A percentile compares a stretch with the other conserved stretches of the same genome.
Conservation (phyloP, 2,329 filamentous ascomycete species). For the Ceratocystis lukuohia region DNA sequence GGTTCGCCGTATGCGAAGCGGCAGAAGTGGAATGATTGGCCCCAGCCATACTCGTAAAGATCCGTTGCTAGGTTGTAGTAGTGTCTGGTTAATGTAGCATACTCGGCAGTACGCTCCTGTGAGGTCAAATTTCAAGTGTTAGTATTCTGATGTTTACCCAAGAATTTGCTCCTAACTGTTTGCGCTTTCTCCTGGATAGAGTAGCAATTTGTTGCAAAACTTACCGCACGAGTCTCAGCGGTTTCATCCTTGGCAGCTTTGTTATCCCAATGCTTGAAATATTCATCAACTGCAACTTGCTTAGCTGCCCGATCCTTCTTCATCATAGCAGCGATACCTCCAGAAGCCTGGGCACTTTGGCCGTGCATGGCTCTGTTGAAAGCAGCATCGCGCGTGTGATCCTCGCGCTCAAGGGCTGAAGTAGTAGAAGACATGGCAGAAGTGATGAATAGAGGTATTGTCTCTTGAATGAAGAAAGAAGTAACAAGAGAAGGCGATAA, state of each 20-base stretch:
- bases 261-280: slow-evolving; percentile 95
- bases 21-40: slow-evolving; percentile 93
- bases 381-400: slow-evolving; percentile 72
- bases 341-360: slow-evolving; percentile 51
- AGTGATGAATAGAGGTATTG: slow-evolving; percentile 8
- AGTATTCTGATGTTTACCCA: background rate
- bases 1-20: slow-evolving; percentile 76
- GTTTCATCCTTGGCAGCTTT: slow-evolving; percentile 70
- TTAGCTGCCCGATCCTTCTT: slow-evolving; percentile 68
- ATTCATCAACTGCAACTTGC: slow-evolving; percentile 72
- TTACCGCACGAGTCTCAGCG: slow-evolving; percentile 62
- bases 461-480: slow-evolving; percentile 16
- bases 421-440: slow-evolving; percentile 16
- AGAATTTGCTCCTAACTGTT: background rate
- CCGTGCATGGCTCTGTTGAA: slow-evolving; percentile 86
- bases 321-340: slow-evolving; percentile 67
- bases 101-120: slow-evolving; percentile 69
- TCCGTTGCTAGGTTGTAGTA: slow-evolving; percentile 98
- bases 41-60: slow-evolving; percentile 94
- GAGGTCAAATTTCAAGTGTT: background rate
- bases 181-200: background rate
- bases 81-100: slow-evolving; percentile 84
- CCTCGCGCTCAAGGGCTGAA: slow-evolving; percentile 54
- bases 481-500: slow-evolving; percentile 15
- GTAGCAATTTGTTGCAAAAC: slow-evolving; percentile 22